Conservation (phyloP, 768 basidiomycete species). For the Boletus edulis region DNA sequence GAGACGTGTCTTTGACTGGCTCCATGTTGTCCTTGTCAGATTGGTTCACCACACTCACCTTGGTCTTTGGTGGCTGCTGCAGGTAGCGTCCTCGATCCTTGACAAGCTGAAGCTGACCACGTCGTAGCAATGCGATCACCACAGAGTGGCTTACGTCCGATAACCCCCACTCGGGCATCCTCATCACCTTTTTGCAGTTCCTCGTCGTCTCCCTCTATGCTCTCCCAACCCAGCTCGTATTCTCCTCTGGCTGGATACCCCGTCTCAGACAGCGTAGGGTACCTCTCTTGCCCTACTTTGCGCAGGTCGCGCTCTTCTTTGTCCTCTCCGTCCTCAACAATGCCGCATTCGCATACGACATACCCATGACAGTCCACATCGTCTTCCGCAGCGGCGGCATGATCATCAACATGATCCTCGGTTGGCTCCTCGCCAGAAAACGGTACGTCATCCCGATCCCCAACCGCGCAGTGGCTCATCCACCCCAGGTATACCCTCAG, state of each 20-base stretch:
- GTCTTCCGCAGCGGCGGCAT: constrained; percentile 90
- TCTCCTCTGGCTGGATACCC: constrained; percentile 34
- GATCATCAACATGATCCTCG: constrained; percentile 79
- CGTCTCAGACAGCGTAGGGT: constrained; percentile 61
- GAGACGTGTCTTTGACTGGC: too few species aligned
- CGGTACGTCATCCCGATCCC: constrained; percentile 41
- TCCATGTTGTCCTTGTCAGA: constrained; percentile 14
- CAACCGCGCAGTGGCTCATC: not conserved
- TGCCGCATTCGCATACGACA: constrained; percentile 80
- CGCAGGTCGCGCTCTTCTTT: constrained; percentile 83
- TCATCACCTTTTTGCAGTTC: constrained; percentile 90
- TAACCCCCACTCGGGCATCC: constrained; percentile 69
- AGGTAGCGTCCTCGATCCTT: constrained; percentile 35
- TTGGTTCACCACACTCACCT: constrained; percentile 65
- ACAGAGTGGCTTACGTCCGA: constrained; percentile 69
- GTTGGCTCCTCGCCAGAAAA: constrained; percentile 64
- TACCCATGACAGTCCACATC: constrained; percentile 93
- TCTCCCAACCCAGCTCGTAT: constrained; percentile 55
- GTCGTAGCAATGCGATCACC: constrained; percentile 71
- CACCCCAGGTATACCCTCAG: constrained; percentile 52
- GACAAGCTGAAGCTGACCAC: not conserved
- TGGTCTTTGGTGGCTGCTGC: constrained; percentile 93
- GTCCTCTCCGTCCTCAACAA: constrained; percentile 83
- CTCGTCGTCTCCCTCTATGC: constrained; percentile 71
- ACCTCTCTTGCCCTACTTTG: constrained; percentile 67